Base-by-base conservation (phyloP, 352 stramenopile genomes). In the Globisporangium solare region DNA sequence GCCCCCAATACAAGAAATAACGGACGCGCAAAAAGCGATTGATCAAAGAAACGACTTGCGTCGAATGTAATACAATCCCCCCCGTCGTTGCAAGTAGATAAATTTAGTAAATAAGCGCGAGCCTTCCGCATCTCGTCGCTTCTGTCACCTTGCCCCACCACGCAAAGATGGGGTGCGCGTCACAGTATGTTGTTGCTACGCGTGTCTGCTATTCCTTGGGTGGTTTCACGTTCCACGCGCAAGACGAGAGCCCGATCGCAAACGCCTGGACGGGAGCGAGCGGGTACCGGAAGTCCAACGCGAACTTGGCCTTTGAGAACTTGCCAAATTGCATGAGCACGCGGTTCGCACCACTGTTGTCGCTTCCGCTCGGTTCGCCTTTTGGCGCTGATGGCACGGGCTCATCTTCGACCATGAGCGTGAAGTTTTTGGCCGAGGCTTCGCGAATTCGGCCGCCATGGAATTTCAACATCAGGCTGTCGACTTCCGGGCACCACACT, bases 351-450 rank as follows among this genome's bases (percentile, higher is more conserved):
- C 67, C 70, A 14, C 60, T 76, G 4, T 73, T 68, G 51, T 89
- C 78, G 0, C 56, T 27, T 0, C 54, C 47, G 12, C 57, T 22
- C 21, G 43, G 8, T 15, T 50, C 67, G 21, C 47, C 51, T n/a
- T 66, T 60, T n/a, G 39, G 21, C 39, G 49, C 43, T 24, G 51
- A 48, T 1, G 73, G 60, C 10, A 68, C 57, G 7, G 67, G 67
- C 40, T 94, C 80, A 49, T 87, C 82, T 10, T 94, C 79, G 48
- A 94, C 35, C 67, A 80, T 86, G 22, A 96, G 72, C 75, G 95
- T 92, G 58, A 96, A 96, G 60, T 96, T 96, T 67, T 96, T 96
- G 52, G 86, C 83, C 11, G 83, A 94, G 35, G 86, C 84, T 69
- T 95, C 83, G 39, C 80, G 83, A 51, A 96, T 90, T 20, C 86